Base-by-base conservation (phyloP, 2,329 filamentous ascomycete species). In the Botrytis hyacinthi region DNA sequence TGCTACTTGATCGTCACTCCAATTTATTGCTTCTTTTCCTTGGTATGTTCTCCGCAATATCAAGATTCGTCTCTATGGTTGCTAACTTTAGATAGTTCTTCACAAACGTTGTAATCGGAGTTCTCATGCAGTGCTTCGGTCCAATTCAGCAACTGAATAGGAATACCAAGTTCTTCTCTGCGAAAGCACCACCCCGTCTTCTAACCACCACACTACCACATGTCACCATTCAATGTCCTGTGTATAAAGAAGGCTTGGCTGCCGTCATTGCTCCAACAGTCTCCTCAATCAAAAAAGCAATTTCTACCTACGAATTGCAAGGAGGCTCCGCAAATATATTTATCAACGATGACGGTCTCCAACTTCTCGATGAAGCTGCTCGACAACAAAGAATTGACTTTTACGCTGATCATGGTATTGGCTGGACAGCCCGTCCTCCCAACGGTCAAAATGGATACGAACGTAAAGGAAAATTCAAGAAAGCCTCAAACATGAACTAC, bases 131-230 rank as follows among this genome's bases (percentile, higher is more conserved):
- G 81, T 89, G 92, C 76, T 88, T 94, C 73, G 93, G 93, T 10
- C 92, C 93, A 0, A 88, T 94, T 73, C 87, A 88, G 63, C 92
- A 95, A 80, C 86, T 95, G 80, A 88, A 86, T 51, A 84, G 87
- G 78, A 96, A 96, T 86, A 94, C 92, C 79, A 93, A 92, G 81
- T 95, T 91, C 84, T 96, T 92, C 83, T 95, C 93, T 0, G 93
- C 92, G 1, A 85, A 86, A n/a, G 86, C 91, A 10, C 90, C 91
- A 1, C 87, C 87, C 26, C 85, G 91, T 66, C 82, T 94, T 51
- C 87, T 87, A 73, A 84, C 82, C 1, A 79, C 83, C 7, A 80
- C 85, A 37, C 85, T 95, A 26, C 92, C 92, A 3, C 92, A 93
- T 80, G 86, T 93, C 76, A 95, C 93, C 4, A 92, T 97, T 62